Conservation (phyloP, 2,329 filamentous ascomycete genomes). For the Colletotrichum ledebouriae region DNA sequence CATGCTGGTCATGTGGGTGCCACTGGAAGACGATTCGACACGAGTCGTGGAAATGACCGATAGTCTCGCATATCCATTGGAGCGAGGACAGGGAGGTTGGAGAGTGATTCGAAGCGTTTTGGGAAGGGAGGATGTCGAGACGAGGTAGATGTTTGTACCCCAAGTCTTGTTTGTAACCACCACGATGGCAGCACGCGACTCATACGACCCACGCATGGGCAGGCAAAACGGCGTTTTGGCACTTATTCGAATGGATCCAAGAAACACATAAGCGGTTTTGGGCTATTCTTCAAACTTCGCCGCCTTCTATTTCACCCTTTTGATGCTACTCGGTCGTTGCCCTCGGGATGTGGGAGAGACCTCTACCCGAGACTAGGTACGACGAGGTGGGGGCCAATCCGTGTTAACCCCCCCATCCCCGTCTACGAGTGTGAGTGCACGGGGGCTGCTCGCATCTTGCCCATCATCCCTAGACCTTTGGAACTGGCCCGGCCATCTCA, state of each 20-base stretch:
- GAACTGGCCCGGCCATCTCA: conserved; percentile 1
- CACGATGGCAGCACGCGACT: neutral
- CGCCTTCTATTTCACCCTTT: conserved; percentile 8
- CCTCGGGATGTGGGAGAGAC: conserved; percentile 36
- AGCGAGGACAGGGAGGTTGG: conserved; percentile 67
- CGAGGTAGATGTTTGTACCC: conserved; percentile 3
- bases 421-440: neutral
- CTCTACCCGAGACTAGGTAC: conserved; percentile 13
- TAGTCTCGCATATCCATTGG: conserved; percentile 64
- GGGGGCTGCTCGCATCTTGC: conserved; percentile 23
- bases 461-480: conserved; percentile 14
- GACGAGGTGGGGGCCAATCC: too few species aligned
- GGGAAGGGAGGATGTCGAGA: conserved; percentile 7
- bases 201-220: conserved; percentile 14
- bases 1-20: conserved; percentile 62
- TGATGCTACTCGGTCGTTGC: conserved; percentile 1
- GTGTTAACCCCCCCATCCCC: neutral
- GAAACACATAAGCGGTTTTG: conserved; percentile 17
- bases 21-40: conserved; percentile 63
- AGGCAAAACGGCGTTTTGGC: conserved; percentile 25
- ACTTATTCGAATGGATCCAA: conserved; percentile 2
- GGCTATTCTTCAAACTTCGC: conserved; percentile 11
- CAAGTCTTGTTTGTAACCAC: conserved; percentile 4
- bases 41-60: conserved; percentile 61
- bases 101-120: conserved; percentile 40